Conservation (phyloP, 768 basidiomycete species). For the Grammothele lineata region DNA sequence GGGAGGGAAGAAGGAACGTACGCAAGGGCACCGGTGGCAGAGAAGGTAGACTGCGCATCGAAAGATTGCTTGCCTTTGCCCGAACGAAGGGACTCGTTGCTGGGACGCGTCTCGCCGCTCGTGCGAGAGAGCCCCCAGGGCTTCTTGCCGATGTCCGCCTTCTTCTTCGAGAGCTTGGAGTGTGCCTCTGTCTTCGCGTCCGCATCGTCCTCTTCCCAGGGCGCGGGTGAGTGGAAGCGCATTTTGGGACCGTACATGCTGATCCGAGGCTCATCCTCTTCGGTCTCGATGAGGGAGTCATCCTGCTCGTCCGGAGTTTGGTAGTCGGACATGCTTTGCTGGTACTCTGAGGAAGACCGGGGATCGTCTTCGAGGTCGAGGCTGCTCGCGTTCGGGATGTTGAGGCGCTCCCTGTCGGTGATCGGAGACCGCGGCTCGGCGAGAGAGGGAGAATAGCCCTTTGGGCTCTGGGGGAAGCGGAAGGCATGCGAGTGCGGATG, state of each 20-base stretch:
- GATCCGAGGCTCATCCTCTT: constrained; percentile 49
- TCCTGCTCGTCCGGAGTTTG: constrained; percentile 22
- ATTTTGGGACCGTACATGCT: constrained; percentile 81
- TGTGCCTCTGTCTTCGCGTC: constrained; percentile 40
- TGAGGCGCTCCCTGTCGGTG: constrained; percentile 35
- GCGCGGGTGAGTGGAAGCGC: constrained; percentile 75
- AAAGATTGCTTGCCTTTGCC: constrained; percentile 51
- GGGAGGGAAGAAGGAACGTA: constrained; percentile 34
- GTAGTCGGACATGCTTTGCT: constrained; percentile 13
- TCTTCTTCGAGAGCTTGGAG: constrained; percentile 28
- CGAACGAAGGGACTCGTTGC: constrained; percentile 59
- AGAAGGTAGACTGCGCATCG: constrained; percentile 50
- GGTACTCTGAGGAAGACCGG: constrained; percentile 18
- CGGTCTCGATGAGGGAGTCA: constrained; percentile 31
- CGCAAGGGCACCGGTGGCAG: constrained; percentile 55
- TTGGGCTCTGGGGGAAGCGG: constrained; percentile 23
- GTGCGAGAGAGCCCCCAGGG: constrained; percentile 39
- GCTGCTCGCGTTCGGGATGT: constrained; percentile 47
- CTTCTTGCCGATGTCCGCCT: constrained; percentile 37
- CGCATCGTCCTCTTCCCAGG: constrained; percentile 63
- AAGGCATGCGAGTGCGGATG: constrained; percentile 12
- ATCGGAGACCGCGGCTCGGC: constrained; percentile 23
- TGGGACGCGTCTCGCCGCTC: constrained; percentile 47
- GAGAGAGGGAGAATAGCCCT: constrained; percentile 7
- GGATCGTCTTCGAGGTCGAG: constrained; percentile 49